A percentile compares a stretch with the other conserved stretches of the same genome.
Evolutionary conservation across 139 green algal species (phyloP).

Genomic region (Chlorella sp.): DNA sequence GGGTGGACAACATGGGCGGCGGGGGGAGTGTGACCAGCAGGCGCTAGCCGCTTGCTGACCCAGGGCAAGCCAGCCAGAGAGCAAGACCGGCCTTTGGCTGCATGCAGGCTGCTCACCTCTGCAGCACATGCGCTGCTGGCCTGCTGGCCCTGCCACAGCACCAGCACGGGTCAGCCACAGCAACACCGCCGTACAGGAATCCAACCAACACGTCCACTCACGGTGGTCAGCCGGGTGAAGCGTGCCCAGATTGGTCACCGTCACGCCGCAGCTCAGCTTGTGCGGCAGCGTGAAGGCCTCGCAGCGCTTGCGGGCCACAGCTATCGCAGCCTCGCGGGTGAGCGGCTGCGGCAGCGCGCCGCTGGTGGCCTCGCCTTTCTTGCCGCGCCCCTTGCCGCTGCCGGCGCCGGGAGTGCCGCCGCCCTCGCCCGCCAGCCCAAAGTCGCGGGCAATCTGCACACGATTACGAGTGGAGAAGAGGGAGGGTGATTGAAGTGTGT

Average conservation of each 20-base stretch:
- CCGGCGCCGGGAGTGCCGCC: not conserved
- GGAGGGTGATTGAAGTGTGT: too few species aligned
- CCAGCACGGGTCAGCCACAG: too few species aligned
- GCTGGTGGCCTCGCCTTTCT: slow-evolving; percentile 7
- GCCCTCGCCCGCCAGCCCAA: slow-evolving; percentile 18
- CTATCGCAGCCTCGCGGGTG: not conserved
- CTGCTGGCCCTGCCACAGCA: too few species aligned
- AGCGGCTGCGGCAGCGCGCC: slow-evolving; percentile 24
- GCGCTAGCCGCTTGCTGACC: too few species aligned
- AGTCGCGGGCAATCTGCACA: slow-evolving; percentile 41
- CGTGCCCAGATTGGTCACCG: slow-evolving; percentile 18
- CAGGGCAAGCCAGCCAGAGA: too few species aligned
- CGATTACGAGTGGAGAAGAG: too few species aligned
- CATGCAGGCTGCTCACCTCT: too few species aligned
- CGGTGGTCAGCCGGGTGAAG: not conserved
- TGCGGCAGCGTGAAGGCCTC: slow-evolving; percentile 4
- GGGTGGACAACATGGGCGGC: too few species aligned
- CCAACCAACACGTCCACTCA: not conserved
- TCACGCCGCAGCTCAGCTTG: slow-evolving; percentile 27
- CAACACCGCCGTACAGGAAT: too few species aligned
- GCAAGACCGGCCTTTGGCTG: too few species aligned
- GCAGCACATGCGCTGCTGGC: too few species aligned
- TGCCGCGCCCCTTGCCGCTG: slow-evolving; percentile 20
- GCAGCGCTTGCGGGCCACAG: not conserved
- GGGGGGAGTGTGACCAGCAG: too few species aligned